Conservation (phyloP, 306 rosid genomes). For the Adenanthera pavonina region DNA sequence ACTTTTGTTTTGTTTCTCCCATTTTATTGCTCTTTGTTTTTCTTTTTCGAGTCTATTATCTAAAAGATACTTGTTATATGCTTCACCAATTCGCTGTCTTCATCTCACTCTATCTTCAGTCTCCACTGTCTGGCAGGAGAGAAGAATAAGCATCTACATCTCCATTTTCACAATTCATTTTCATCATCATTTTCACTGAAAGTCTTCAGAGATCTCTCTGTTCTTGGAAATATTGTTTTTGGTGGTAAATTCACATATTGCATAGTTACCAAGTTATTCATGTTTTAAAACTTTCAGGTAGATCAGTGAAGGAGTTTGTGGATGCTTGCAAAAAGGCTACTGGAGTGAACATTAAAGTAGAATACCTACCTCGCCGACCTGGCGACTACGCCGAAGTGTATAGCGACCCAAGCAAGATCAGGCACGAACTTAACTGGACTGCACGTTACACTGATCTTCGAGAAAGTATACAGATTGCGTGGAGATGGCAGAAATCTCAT, state of each 20-base stretch:
- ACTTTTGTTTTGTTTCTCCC: no score
- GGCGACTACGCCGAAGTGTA: slow-evolving; percentile 95
- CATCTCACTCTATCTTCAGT: no score
- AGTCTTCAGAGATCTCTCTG: no score
- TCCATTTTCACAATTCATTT: no score
- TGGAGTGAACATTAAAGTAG: slow-evolving; percentile 78
- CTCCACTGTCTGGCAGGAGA: no score
- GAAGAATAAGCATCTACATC: no score
- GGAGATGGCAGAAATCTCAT: slow-evolving; percentile 95
- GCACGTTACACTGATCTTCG: slow-evolving; percentile 77
- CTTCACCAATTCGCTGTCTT: no score
- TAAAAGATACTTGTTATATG: no score
- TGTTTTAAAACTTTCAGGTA: slow-evolving; percentile 56
- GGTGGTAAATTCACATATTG: background rate
- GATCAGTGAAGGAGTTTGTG: slow-evolving; percentile 94
- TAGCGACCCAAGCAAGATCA: slow-evolving; percentile 82
- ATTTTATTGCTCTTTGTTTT: no score
- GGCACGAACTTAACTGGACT: slow-evolving; percentile 79
- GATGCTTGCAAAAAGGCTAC: slow-evolving; percentile 95
- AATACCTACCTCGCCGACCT: slow-evolving; percentile 82
- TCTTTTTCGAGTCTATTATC: no score
- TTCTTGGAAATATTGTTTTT: background rate
- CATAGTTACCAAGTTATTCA: background rate
- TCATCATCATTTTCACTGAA: no score
- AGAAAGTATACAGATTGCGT: slow-evolving; percentile 73